Percentiles rank a stretch among this genome's conserved stretches.
These are phyloP conservation scores for Pleurotus sapidus DNA, from an alignment of 768 basidiomycete genomes.

Conservation along the genomic window DNA sequence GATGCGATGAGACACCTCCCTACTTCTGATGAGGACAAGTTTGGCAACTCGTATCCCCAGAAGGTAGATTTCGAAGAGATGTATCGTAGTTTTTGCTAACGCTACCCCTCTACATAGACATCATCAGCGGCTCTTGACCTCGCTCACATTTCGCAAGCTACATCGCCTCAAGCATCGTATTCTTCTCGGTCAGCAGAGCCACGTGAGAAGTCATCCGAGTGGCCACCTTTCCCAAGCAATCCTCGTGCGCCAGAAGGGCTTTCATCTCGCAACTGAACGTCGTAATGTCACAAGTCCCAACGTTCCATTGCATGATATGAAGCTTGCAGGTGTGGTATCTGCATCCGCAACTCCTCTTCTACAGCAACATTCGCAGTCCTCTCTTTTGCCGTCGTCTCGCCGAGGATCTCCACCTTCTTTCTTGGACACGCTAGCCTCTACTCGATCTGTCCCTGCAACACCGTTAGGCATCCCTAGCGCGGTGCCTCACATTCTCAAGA, in stretches of 20 bases:
- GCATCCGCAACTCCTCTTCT: constrained; percentile 63
- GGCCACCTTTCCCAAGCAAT: constrained; percentile 83
- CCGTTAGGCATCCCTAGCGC: constrained; percentile 60
- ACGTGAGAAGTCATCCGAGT: constrained; percentile 81
- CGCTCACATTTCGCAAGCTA: constrained; percentile 77
- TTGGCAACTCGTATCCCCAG: constrained; percentile 53
- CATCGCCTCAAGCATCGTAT: constrained; percentile 65
- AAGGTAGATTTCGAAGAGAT: constrained; percentile 46
- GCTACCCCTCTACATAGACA: constrained; percentile 38
- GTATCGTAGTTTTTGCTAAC: constrained; percentile 2
- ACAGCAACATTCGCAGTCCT: constrained; percentile 58
- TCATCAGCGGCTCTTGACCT: constrained; percentile 93
- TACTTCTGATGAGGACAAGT: constrained; percentile 90
- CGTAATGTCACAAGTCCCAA: constrained; percentile 76
- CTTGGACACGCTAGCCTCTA: constrained; percentile 58
- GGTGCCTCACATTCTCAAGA: constrained; percentile 52
- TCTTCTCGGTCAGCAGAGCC: constrained; percentile 50
- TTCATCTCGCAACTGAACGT: constrained; percentile 54
- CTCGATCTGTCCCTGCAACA: constrained; percentile 83
- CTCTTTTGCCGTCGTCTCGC: constrained; percentile 55
- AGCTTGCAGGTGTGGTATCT: constrained; percentile 45
- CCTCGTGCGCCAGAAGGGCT: constrained; percentile 60
- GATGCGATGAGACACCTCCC: constrained; percentile 88
- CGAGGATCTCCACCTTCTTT: constrained; percentile 71
- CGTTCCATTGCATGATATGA: constrained; percentile 51